Evolutionary conservation across 441 rosid genomes (phyloP).

Genomic region (Arabidopsis lyrata): DNA sequence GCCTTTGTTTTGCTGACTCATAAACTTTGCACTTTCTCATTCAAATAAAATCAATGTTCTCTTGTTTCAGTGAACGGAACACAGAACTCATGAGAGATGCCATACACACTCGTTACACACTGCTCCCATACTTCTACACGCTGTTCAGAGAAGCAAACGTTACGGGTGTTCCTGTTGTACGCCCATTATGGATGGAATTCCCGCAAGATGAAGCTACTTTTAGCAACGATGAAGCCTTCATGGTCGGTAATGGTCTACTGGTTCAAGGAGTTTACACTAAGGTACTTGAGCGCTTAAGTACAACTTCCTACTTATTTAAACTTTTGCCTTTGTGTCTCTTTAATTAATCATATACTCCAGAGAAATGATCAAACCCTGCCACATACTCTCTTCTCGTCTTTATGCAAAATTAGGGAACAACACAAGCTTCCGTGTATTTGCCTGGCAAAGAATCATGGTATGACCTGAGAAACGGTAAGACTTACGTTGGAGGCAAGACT

Average conservation of each 20-base stretch:
- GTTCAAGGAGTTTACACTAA: constrained; percentile 94
- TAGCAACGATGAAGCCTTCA: constrained; percentile 91
- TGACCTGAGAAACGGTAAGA: constrained; percentile 80
- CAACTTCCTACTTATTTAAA: constrained; percentile 16
- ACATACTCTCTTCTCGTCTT: constrained; percentile 24
- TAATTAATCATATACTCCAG: constrained; percentile 5
- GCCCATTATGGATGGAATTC: constrained; percentile 99
- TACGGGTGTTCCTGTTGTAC: constrained; percentile 84
- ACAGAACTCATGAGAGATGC: constrained; percentile 92
- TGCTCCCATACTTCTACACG: constrained; percentile 94
- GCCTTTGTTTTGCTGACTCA: constrained; percentile 16
- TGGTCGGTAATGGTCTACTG: constrained; percentile 91
- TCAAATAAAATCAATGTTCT: constrained; percentile 14
- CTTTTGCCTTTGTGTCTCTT: background rate
- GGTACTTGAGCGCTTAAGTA: constrained; percentile 51
- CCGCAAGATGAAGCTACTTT: constrained; percentile 89
- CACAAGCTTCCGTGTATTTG: constrained; percentile 79
- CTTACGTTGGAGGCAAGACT: constrained; percentile 69
- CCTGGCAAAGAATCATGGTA: constrained; percentile 96
- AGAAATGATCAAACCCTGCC: constrained; percentile 8
- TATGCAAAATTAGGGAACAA: constrained; percentile 63
- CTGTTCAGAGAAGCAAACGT: constrained; percentile 94
- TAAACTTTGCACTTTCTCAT: background rate
- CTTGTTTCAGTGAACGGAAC: constrained; percentile 75
- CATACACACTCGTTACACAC: constrained; percentile 79